Base-by-base conservation (phyloP, 116 monocot species). In the Thalassia testudinum region DNA sequence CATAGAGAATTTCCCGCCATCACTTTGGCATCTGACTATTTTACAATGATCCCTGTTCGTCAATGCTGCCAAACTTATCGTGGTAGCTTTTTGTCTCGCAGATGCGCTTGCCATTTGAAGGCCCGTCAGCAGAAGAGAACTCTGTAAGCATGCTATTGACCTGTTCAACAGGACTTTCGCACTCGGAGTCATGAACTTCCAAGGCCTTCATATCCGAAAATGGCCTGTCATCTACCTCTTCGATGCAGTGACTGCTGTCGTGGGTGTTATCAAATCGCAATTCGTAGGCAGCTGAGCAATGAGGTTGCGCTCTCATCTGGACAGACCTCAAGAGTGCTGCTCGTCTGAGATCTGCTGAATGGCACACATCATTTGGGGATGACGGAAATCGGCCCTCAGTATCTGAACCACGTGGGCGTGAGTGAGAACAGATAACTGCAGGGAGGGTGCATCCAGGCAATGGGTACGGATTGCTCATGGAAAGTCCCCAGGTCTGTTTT, bases 321-420 rank as follows among this genome's bases (percentile, higher is more conserved):
- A 86, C 82, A 10, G 92, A 92, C 45, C 92, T 67, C 62, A 92
- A 54, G 15, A 92, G 67, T 1, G 91, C 92, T 4, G 92, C 66
- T 26, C 59, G 62, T 38, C 92, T 76, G 13, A 92, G 57, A 58
- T 92, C 92, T 8, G 67, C 79, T 7, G 74, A 60, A 59, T 92
- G 92, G 72, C 86, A 92, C 64, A 79, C 72, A 47, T 92, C 92
- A 53, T 77, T 92, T 0, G 83, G 92, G 13, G 92, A 92, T 13
- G 92, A 92, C 22, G 86, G 92, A 50, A 82, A 86, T 50, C 92
- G 67, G 16, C 72, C 77, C 54, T 92, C 92, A 24, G 82, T 66
- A 12, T 92, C 92, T 2, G 85, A 67, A 12, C 76, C 70, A 29
- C 73, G 71, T 24, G 65, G 76, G 17, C 88, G 76, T 37, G 74